Percentiles rank a stretch among this genome's conserved stretches.
phyloP scores from a whole-genome alignment of 2,329 filamentous ascomycete genomes.

The Exophiala xenobiotica region DNA sequence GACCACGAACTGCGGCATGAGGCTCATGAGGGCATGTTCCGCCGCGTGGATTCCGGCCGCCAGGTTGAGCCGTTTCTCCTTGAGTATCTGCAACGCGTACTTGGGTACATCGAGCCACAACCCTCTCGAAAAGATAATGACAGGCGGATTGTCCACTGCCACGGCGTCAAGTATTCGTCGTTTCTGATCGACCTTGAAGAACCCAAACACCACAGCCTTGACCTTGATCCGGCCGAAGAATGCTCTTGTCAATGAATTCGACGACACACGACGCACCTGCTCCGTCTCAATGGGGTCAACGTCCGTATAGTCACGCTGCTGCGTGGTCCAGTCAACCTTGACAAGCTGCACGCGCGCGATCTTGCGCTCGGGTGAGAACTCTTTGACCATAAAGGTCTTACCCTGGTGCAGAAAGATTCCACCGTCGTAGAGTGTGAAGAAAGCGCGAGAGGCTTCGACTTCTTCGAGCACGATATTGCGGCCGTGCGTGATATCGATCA shows the following conservation, averaged over 20 bases:
- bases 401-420: conserved; percentile 97
- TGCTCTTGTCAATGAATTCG: conserved; percentile 62
- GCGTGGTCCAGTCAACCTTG: conserved; percentile 91
- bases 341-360: conserved; percentile 87
- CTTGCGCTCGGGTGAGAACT: conserved; percentile 75
- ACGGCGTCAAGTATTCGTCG: conserved; percentile 86
- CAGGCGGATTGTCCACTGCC: conserved; percentile 87
- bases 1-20: conserved; percentile 89
- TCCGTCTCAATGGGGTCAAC: conserved; percentile 92
- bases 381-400: conserved; percentile 85
- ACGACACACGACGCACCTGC: conserved; percentile 70
- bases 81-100: conserved; percentile 73
- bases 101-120: conserved; percentile 95
- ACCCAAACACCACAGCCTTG: conserved; percentile 86
- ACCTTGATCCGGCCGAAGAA: conserved; percentile 87
- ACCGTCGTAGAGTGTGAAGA: conserved; percentile 94
- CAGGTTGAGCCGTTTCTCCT: conserved; percentile 69
- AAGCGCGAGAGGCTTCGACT: conserved; percentile 91
- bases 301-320: conserved; percentile 89
- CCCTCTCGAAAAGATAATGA: conserved; percentile 79
- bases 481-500: conserved; percentile 78
- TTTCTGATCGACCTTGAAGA: conserved; percentile 92
- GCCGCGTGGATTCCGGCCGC: conserved; percentile 92
- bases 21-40: conserved; percentile 81
- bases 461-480: conserved; percentile 88